Evolutionary conservation across 1,284 basidiomycete genomes (phyloP).

Genomic region (Erythrobasidium hasegawianum): DNA sequence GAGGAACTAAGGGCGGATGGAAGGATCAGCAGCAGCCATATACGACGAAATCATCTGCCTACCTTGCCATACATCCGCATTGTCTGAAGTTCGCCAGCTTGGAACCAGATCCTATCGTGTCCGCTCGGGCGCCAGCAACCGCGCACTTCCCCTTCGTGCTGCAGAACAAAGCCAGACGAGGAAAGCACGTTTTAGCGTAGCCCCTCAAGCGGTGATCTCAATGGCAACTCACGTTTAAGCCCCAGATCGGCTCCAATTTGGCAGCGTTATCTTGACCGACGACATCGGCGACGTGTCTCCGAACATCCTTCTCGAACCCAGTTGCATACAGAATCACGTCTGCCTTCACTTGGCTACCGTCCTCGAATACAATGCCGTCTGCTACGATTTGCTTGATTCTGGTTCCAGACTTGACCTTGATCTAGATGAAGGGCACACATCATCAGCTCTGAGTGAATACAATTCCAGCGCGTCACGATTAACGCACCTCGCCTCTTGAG

Average conservation of each 20-base stretch:
- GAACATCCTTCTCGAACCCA: conserved; percentile 29
- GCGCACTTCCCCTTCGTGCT: conserved; percentile 7
- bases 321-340: conserved; percentile 21
- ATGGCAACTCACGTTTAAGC: not conserved
- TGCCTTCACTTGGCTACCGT: conserved; percentile 15
- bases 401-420: conserved; percentile 21
- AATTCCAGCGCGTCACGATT: no score
- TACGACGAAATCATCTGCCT: not conserved
- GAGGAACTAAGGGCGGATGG: conserved; percentile 1
- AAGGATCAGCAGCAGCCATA: no score
- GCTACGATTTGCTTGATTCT: not conserved
- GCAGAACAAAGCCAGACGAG: no score
- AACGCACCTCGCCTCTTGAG: not conserved
- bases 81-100: conserved; percentile 21
- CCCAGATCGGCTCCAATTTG: conserved; percentile 20
- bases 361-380: conserved; percentile 8
- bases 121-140: conserved; percentile 1
- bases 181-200: no score
- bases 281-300: conserved; percentile 9
- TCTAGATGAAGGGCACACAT: no score
- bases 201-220: no score
- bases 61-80: conserved; percentile 23
- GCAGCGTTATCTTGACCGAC: conserved; percentile 6
- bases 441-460: no score
- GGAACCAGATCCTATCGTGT: conserved; percentile 18